These are phyloP conservation scores for Collariella sp. DNA, from an alignment of 495 filamentous ascomycete genomes.

Conservation along the genomic window DNA sequence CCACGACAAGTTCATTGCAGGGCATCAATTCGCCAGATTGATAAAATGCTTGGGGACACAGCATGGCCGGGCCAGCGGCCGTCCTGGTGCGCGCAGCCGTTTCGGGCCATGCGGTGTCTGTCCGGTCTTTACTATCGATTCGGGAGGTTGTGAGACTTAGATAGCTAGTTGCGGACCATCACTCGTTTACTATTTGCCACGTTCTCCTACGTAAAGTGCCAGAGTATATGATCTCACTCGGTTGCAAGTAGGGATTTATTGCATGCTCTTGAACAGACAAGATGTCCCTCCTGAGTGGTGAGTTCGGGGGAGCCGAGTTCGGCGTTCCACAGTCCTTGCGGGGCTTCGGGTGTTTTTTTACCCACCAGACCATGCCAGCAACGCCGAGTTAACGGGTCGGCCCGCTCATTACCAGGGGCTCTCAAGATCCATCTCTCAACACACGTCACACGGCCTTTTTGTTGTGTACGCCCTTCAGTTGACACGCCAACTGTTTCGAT, in stretches of 20 bases:
- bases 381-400: not conserved
- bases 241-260: no score
- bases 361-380: not conserved
- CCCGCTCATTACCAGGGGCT: not conserved
- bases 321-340: slow-evolving; percentile 1
- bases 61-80: slow-evolving; percentile 5
- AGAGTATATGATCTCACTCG: not conserved
- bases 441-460: no score
- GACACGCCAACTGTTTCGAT: no score
- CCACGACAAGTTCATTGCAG: slow-evolving; percentile 19
- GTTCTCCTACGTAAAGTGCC: no score
- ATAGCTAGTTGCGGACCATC: slow-evolving; percentile 14
- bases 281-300: no score
- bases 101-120: slow-evolving; percentile 17
- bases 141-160: slow-evolving; percentile 10
- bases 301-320: slow-evolving; percentile 5
- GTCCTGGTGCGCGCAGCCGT: slow-evolving; percentile 4
- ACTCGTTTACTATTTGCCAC: slow-evolving; percentile 16
- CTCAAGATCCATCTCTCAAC: not conserved
- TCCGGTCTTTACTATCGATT: slow-evolving; percentile 23
- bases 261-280: not conserved
- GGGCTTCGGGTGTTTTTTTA: not conserved
- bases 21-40: slow-evolving; percentile 19
- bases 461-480: no score
- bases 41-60: slow-evolving; percentile 10